Evolutionary conservation across 306 rosid species (phyloP).

Genomic region (Corylus avellana): DNA sequence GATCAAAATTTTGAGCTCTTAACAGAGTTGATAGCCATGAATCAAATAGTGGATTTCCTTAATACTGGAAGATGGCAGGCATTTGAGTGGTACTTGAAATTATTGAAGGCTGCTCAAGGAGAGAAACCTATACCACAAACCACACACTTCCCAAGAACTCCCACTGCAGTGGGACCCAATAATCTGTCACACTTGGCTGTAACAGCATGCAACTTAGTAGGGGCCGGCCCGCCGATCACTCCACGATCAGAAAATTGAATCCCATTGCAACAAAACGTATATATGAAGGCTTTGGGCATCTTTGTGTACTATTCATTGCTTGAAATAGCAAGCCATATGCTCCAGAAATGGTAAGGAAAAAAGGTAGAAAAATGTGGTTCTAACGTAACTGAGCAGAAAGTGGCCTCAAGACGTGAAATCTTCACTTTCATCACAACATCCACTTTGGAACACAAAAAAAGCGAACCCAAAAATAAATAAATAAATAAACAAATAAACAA

Average conservation of each 20-base stretch:
- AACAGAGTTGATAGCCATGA: too few relatives aligned
- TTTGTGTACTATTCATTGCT: slow-evolving; percentile 2
- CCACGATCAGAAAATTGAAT: slow-evolving; percentile 23
- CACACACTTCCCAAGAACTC: slow-evolving; percentile 12
- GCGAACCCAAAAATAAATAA: slow-evolving; percentile 10
- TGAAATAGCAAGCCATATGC: slow-evolving; percentile 14
- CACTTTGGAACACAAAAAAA: slow-evolving; percentile 19
- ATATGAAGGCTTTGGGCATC: background rate
- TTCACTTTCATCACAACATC: slow-evolving; percentile 11
- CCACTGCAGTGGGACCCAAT: slow-evolving; percentile 35
- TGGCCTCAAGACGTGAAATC: background rate
- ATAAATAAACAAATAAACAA: background rate
- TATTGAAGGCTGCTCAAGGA: background rate
- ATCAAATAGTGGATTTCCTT: too few relatives aligned
- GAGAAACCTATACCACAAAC: slow-evolving; percentile 7
- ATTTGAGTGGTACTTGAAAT: background rate
- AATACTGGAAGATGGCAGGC: background rate
- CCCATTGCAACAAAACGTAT: slow-evolving; percentile 3
- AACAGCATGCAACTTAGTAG: slow-evolving; percentile 42
- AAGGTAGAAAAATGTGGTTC: background rate
- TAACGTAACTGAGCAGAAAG: background rate
- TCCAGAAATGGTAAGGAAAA: slow-evolving; percentile 2
- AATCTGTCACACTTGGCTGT: slow-evolving; percentile 47
- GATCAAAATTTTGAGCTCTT: too few relatives aligned
- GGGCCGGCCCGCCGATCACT: slow-evolving; percentile 61